Evolutionary conservation across 352 stramenopile species (phyloP).

Genomic region (Phytophthora sp.): DNA sequence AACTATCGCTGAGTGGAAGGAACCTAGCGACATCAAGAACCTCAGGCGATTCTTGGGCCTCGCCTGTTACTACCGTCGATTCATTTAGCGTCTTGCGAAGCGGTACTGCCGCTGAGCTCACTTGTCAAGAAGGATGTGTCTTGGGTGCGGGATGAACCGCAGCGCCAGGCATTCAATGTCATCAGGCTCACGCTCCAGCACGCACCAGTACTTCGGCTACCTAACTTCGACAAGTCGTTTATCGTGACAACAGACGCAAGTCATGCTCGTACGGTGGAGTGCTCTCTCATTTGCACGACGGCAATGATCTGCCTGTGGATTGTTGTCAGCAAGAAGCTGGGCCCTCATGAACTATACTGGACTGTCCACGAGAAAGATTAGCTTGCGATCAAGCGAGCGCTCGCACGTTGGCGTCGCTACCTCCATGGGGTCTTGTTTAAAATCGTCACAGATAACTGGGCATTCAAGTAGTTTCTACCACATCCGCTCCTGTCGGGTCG

Average conservation of each 20-base stretch:
- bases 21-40: slow-evolving; percentile 9
- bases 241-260: too few species aligned
- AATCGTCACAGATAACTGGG: neutral
- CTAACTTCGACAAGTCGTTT: too few species aligned
- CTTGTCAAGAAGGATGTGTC: too few species aligned
- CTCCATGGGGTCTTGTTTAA: neutral
- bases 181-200: too few species aligned
- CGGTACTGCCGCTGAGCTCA: neutral
- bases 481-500: too few species aligned
- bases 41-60: slow-evolving; percentile 33
- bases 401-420: neutral
- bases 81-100: slow-evolving; percentile 28
- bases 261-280: too few species aligned
- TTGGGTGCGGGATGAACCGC: too few species aligned
- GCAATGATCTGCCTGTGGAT: neutral
- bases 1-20: too few species aligned
- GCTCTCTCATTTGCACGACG: too few species aligned
- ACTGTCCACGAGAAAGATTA: neutral
- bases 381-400: neutral
- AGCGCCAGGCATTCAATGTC: too few species aligned
- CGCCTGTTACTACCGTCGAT: slow-evolving; percentile 28
- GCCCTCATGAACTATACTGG: neutral
- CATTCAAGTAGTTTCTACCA: neutral
- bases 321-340: neutral
- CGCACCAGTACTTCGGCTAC: too few species aligned